These are phyloP conservation scores for Stereocaulon alpinum DNA, from an alignment of 495 filamentous ascomycete genomes.

Conservation along the genomic window DNA sequence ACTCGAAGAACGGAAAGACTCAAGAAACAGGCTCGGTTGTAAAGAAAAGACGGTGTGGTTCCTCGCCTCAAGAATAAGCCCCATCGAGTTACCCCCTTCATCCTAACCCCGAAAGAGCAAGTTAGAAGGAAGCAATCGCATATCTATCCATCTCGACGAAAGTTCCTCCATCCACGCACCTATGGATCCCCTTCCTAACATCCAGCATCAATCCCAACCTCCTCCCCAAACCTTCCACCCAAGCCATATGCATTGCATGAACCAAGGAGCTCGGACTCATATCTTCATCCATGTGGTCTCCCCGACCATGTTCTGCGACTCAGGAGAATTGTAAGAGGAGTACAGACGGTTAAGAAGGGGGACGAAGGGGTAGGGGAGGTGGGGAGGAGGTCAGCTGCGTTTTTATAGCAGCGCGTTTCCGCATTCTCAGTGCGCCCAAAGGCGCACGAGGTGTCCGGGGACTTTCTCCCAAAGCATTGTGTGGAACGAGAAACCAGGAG, in stretches of 20 bases:
- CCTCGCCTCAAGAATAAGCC: conserved; percentile 99
- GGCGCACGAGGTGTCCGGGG: conserved; percentile 75
- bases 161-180: conserved; percentile 36
- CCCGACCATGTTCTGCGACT: conserved; percentile 21
- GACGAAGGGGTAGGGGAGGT: conserved; percentile 37
- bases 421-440: conserved; percentile 44
- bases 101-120: conserved; percentile 18
- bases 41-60: conserved; percentile 41
- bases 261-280: conserved; percentile 60
- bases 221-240: conserved; percentile 29
- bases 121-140: conserved; percentile 73
- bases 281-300: conserved; percentile 67
- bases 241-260: conserved; percentile 24
- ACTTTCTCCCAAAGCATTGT: conserved; percentile 98
- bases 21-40: conserved; percentile 42
- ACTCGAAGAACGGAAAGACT: background rate
- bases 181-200: conserved; percentile 33
- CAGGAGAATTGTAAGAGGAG: conserved; percentile 26
- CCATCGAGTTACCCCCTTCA: conserved; percentile 89
- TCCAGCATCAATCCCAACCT: conserved; percentile 30
- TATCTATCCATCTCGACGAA: conserved; percentile 97
- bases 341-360: conserved; percentile 29
- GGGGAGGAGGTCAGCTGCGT: conserved; percentile 52
- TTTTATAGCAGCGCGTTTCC: conserved; percentile 99
- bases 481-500: conserved; percentile 28